A percentile compares a stretch with the other conserved stretches of the same genome.
phyloP scores from a whole-genome alignment of 106 monocot species.

The Dendrobium nobile region DNA sequence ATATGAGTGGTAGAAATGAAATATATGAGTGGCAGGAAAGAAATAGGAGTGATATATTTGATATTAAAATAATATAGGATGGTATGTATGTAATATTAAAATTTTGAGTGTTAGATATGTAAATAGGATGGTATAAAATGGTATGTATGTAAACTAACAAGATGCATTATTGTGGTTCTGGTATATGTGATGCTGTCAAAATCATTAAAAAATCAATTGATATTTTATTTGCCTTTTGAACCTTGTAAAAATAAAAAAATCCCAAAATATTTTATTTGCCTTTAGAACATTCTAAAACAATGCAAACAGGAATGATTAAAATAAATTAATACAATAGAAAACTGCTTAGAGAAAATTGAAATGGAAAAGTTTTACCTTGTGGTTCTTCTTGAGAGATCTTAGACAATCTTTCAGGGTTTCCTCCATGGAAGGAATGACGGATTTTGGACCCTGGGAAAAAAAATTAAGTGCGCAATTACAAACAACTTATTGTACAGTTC shows the following conservation, averaged over 20 bases:
- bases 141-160: neutral
- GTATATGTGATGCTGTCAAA: neutral
- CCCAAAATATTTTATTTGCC: neutral
- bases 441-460: conserved; percentile 32
- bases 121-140: no score
- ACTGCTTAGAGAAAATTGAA: neutral
- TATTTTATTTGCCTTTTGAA: neutral
- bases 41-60: no score
- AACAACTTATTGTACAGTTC: neutral
- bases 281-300: neutral
- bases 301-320: no score
- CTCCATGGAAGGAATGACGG: conserved; percentile 33
- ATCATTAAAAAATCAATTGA: neutral
- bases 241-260: neutral
- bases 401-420: conserved; percentile 63
- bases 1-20: no score
- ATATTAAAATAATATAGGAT: no score
- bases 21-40: no score
- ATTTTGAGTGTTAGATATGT: no score
- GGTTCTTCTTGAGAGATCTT: conserved; percentile 61
- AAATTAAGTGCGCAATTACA: neutral
- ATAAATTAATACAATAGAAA: neutral
- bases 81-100: no score
- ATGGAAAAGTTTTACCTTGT: conserved; percentile 46
- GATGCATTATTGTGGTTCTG: neutral